Conservation (phyloP, 2,329 filamentous ascomycete genomes). For the Fusarium coffeatum region DNA sequence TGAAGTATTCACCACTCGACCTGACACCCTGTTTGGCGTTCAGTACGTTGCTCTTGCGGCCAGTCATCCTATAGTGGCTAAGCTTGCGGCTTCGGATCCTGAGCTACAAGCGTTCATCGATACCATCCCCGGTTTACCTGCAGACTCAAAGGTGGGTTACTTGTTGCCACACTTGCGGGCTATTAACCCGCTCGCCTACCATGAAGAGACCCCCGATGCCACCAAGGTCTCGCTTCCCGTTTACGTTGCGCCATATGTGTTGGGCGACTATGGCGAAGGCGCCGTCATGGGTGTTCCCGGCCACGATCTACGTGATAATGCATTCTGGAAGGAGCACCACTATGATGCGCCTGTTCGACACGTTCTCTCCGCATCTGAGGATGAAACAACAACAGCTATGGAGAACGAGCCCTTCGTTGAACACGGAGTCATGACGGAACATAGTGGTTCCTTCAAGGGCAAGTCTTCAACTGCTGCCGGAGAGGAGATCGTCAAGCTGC, state of each 20-base stretch:
- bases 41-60: constrained; percentile 86
- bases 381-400: constrained; percentile 58
- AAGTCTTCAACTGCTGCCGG: constrained; percentile 72
- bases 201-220: constrained; percentile 61
- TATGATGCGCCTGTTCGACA: constrained; percentile 68
- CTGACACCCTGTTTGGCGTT: constrained; percentile 87
- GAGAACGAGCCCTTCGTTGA: constrained; percentile 68
- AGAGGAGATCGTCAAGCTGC: constrained; percentile 67
- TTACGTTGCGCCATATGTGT: constrained; percentile 85
- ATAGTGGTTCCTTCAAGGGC: constrained; percentile 73
- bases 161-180: constrained; percentile 70
- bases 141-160: constrained; percentile 75
- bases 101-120: constrained; percentile 76
- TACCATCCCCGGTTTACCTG: constrained; percentile 65
- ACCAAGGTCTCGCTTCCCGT: constrained; percentile 73
- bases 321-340: constrained; percentile 81
- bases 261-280: constrained; percentile 86
- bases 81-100: constrained; percentile 68
- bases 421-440: constrained; percentile 74
- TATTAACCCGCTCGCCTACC: constrained; percentile 72
- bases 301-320: constrained; percentile 81
- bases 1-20: constrained; percentile 84
- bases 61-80: constrained; percentile 74
- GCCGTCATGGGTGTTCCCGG: constrained; percentile 93
- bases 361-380: constrained; percentile 68